Percentiles rank a stretch among this genome's conserved stretches.
Evolutionary conservation across 805 yeast genomes (phyloP).

Genomic region (Alloascoidea hylecoeti): DNA sequence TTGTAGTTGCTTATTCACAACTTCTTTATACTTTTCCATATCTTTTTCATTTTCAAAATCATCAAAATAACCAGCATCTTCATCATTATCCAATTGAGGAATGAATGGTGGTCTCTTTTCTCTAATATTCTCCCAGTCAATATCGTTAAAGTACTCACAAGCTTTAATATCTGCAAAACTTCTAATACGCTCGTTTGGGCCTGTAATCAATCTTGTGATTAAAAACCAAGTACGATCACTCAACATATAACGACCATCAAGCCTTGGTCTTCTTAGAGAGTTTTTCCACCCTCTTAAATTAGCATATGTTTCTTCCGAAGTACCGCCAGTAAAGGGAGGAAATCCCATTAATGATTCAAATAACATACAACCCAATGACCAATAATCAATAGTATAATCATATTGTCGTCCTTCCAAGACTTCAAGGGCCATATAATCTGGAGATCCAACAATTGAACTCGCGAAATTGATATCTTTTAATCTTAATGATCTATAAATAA

Average conservation of each 20-base stretch:
- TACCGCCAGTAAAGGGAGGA: conserved; percentile 92
- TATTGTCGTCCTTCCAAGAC: conserved; percentile 88
- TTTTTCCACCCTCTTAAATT: conserved; percentile 90
- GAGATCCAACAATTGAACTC: conserved; percentile 92
- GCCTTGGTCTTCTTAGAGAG: conserved; percentile 77
- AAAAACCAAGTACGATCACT: conserved; percentile 95
- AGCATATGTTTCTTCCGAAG: conserved; percentile 88
- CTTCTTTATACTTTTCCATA: conserved; percentile 96
- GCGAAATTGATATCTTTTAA: conserved; percentile 71
- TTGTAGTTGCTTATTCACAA: conserved; percentile 79
- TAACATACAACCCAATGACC: conserved; percentile 97
- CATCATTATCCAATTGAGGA: conserved; percentile 92
- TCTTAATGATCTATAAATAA: conserved; percentile 66
- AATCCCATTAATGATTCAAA: conserved; percentile 94
- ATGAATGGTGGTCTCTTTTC: conserved; percentile 80
- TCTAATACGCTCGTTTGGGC: conserved; percentile 61
- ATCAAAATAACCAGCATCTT: conserved; percentile 97
- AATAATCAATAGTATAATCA: conserved; percentile 93
- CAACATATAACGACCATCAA: conserved; percentile 83
- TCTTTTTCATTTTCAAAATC: conserved; percentile 93
- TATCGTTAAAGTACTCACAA: conserved; percentile 73
- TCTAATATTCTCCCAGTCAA: conserved; percentile 64
- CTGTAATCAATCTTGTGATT: conserved; percentile 65
- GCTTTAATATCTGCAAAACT: conserved; percentile 69
- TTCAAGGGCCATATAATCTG: conserved; percentile 98